Base-by-base conservation (phyloP, 2,329 filamentous ascomycete species). In the Pseudopithomyces chartarum region DNA sequence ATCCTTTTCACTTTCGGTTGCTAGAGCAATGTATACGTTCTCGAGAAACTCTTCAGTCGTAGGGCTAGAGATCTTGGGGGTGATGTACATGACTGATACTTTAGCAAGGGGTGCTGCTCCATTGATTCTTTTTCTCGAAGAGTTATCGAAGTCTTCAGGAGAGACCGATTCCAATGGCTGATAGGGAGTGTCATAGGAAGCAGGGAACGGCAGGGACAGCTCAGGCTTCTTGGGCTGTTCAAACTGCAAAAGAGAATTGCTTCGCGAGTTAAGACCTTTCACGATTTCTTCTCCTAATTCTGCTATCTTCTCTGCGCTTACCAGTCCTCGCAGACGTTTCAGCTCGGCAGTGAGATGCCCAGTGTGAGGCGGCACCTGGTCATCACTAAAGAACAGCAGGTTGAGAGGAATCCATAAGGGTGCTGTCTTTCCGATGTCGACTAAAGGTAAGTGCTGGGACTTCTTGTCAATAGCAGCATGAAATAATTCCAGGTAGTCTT, bases 351-450 rank as follows among this genome's bases (percentile, higher is more conserved):
- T 44, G 13, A 53, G 36, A 15, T 55, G 34, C 6, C 38, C 13
- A 15, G 20, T 39, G 7, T 43, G 19, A 3, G n/a, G 20, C 32
- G 33, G 22, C 17, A 44, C 13, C 38, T 55, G 53, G 13, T 51
- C 39, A 2, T n/a, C 26, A 6, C 26, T 20, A 15, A 51, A 12
- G 3, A 10, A 17, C 10, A 55, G 36, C 6, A 50, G 5, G 6
- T 55, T 38, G 15, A 55, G 42, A 7, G 53, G 45, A 23, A 50
- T 26, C 53, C 46, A 55, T 20, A 45, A 55, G 10, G 53, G 46
- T 20, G 17, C 22, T 5, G 39, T 45, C 22, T 19, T 26, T 10
- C 46, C 53, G 13, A 55, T 45, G 15, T 55, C 47, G 12, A 46
- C 53, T 3, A 55, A n/a, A 1, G 46, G 39, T 3, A 53, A 13